Conservation (phyloP, 2,329 filamentous ascomycete genomes). For the Cladorrhinum sp. region DNA sequence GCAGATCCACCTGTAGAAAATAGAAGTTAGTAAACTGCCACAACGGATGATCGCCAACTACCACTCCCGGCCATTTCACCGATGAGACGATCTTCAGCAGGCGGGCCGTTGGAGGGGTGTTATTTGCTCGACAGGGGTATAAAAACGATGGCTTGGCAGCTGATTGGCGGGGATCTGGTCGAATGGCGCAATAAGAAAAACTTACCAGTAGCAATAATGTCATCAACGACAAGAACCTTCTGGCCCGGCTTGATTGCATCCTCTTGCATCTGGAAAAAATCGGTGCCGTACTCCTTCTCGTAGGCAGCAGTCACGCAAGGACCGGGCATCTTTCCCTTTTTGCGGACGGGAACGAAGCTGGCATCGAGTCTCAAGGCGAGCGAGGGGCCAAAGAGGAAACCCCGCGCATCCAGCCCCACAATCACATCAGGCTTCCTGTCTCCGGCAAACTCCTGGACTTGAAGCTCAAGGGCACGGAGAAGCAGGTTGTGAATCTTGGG, state of each 20-base stretch:
- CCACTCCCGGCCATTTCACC: neutral
- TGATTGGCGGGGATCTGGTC: slow-evolving; percentile 14
- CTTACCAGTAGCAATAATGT: slow-evolving; percentile 97
- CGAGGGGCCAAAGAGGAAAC: slow-evolving; percentile 91
- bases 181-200: slow-evolving; percentile 16
- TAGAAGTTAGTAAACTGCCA: slow-evolving; percentile 16
- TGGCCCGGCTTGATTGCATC: slow-evolving; percentile 81
- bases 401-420: slow-evolving; percentile 88
- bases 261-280: slow-evolving; percentile 93
- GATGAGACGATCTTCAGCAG: slow-evolving; percentile 3
- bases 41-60: neutral
- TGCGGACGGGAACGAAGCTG: slow-evolving; percentile 88
- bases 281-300: slow-evolving; percentile 93
- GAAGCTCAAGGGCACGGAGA: slow-evolving; percentile 79
- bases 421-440: slow-evolving; percentile 75
- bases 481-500: slow-evolving; percentile 71
- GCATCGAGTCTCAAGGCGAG: slow-evolving; percentile 80
- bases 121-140: slow-evolving; percentile 7
- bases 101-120: neutral
- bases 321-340: slow-evolving; percentile 93
- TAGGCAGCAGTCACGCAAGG: slow-evolving; percentile 81
- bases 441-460: slow-evolving; percentile 58
- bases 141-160: neutral
- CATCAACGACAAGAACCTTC: slow-evolving; percentile 90
- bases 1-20: slow-evolving; percentile 75